Base-by-base conservation (phyloP, 2,329 filamentous ascomycete species). In the Calonectria naviculata region DNA sequence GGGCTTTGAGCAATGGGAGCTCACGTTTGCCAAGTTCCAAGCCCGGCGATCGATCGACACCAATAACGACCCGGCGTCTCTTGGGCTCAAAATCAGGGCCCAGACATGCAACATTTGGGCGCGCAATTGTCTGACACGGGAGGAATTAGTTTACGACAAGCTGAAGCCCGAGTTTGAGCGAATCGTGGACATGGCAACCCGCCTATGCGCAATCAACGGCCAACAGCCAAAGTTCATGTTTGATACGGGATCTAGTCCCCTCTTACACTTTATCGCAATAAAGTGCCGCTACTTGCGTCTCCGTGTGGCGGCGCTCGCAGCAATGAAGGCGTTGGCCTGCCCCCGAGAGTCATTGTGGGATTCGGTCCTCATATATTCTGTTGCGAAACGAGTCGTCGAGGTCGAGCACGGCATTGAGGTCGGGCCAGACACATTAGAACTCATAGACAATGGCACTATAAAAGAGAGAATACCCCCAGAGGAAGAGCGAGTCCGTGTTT, bases 261-360 rank as follows among this genome's bases (percentile, higher is more conserved):
- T 83, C 12, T 78, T 86, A 12, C 83, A 81, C 60, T 85, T 83
- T 44, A 74, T 84, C 8, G 74, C 80, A 2, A 74, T 82, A 34
- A 85, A 83, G 67, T 86, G 85, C 46, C 83, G 85, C 0, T 78
- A 79, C n/a, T 75, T 85, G 7, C 56, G 65, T 1, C 80, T 83
- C 0, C 79, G 85, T 0, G 41, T 84, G 0, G 74, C 75, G 2
- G 85, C 83, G 0, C 71, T 86, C 0, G 71, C 73, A 0, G 70
- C 84, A 17, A 75, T 86, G 70, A 75, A 74, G 17, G 73, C 60
- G 0, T 72, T 85, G 1, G 79, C 81, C 0, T 78, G 79, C 0
- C 64, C 74, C 0, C 75, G 80, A 21, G 84, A 86, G 65, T 81
- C 79, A 1, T 63, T 85, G 0, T 86, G 84, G 84, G 81, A 86